These are phyloP conservation scores for Claviceps sp. DNA, from an alignment of 2,329 filamentous ascomycete genomes.

Conservation along the genomic window DNA sequence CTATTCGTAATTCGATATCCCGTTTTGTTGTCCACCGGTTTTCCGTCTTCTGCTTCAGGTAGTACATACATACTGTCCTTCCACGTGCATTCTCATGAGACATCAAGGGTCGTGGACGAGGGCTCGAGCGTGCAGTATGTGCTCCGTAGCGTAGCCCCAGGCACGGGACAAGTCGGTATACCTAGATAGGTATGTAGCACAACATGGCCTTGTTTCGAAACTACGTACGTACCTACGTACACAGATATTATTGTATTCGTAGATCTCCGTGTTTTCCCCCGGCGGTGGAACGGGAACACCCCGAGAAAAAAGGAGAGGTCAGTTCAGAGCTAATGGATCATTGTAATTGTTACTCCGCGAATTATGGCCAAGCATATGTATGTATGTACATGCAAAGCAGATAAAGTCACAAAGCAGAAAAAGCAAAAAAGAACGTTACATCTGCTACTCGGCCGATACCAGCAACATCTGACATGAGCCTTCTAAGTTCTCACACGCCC, in stretches of 20 bases:
- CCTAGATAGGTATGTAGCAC: neutral
- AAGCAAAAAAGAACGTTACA: conserved; percentile 9
- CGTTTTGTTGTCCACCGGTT: no score
- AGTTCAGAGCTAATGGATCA: no score
- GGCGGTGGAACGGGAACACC: no score
- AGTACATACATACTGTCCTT: neutral
- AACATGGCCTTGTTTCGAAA: neutral
- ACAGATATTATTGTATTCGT: no score
- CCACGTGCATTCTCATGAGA: neutral
- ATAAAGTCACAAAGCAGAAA: neutral
- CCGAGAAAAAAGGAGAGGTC: neutral
- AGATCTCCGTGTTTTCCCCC: no score
- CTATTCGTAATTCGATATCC: neutral
- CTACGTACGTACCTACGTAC: neutral
- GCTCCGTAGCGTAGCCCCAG: neutral
- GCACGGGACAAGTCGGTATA: neutral
- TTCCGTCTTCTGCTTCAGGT: neutral
- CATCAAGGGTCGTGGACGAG: neutral
- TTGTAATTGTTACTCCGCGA: no score
- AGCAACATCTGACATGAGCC: neutral
- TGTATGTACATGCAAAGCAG: no score
- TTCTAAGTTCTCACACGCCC: neutral
- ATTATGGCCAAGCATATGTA: no score
- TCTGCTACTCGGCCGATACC: neutral
- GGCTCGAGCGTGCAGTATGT: neutral